Base-by-base conservation (phyloP, 2,329 filamentous ascomycete species). In the Aureobasidium subglaciale region DNA sequence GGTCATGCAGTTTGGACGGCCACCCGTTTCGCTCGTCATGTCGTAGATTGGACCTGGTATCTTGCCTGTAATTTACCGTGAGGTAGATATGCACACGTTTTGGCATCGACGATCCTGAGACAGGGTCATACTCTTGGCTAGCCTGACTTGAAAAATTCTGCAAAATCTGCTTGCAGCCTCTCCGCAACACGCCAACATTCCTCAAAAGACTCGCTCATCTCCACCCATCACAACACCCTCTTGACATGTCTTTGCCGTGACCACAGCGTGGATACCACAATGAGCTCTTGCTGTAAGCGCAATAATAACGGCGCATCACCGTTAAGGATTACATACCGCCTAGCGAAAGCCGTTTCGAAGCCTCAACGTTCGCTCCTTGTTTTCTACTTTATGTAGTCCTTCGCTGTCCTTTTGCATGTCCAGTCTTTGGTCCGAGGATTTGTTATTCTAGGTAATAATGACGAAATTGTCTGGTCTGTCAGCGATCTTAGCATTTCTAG, bases 281-380 rank as follows among this genome's bases (percentile, higher is more conserved):
- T 52, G 35, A 7, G 48, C 3, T n/a, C 9, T 52, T 29, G 24
- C 34, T 35, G 16, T 22, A 52, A 40, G 10, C 2, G 24, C 18
- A 32, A 5, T 10, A 20, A n/a, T 16, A 52, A 52, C 45, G 45
- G 45, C 13, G 22, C 35, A 20, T 27, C 13, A 40, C 48, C 48
- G 48, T 52, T 52, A 30, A 52, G 34, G 48, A 52, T 40, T 22
- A 5, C n/a, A n/a, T n/a, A n/a, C 2, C 16, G 3, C 40, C 35
- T 52, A 52, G 30, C 48, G 48, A 52, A 52, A 52, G 32, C 45
- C 45, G 45, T 49, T 49, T 24, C n/a, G 16, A 16, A 22, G 18
- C 27, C 10, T n/a, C 34, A 52, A 52, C 48, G 48, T 52, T 27
- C 35, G 13, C 48, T 38, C 11, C 35, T 52, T 40, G 7, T 38